Percentiles rank a stretch among this genome's conserved stretches.
Evolutionary conservation across 1,284 basidiomycete genomes (phyloP).

Genomic region (Naganishia sp.): DNA sequence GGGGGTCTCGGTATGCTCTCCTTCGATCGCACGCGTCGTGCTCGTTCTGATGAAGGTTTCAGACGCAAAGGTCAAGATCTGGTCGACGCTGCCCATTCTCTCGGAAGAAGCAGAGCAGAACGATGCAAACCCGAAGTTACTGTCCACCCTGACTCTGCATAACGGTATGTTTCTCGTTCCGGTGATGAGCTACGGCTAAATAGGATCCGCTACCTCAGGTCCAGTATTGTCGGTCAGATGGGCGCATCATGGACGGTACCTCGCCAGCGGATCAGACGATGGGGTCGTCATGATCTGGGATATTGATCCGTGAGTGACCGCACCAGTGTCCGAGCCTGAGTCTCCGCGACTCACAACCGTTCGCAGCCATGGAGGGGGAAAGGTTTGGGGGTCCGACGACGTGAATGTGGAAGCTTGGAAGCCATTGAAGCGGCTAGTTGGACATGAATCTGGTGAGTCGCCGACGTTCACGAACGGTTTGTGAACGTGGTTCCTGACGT

Average conservation of each 20-base stretch:
- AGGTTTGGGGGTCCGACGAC: conserved; percentile 88
- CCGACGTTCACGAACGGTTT: background rate
- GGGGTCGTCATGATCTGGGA: conserved; percentile 96
- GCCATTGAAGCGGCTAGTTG: conserved; percentile 83
- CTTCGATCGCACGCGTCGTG: background rate
- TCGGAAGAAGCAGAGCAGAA: conserved; percentile 70
- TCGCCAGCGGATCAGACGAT: conserved; percentile 96
- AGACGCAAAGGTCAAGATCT: conserved; percentile 83
- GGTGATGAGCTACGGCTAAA: background rate
- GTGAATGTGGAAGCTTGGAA: conserved; percentile 98
- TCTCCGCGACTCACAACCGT: conserved; percentile 1
- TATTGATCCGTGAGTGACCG: conserved; percentile 78
- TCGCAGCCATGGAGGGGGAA: conserved; percentile 70
- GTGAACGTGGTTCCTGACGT: background rate
- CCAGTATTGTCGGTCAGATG: conserved; percentile 93
- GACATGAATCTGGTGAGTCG: conserved; percentile 80
- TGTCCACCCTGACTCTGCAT: conserved; percentile 91
- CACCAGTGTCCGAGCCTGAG: background rate
- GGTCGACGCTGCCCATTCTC: conserved; percentile 92
- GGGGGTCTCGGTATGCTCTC: conserved; percentile 68
- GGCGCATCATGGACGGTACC: conserved; percentile 89
- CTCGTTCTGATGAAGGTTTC: background rate
- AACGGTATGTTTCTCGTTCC: conserved; percentile 59
- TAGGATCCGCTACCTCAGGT: conserved; percentile 52
- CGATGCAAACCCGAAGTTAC: conserved; percentile 75